Evolutionary conservation across 768 basidiomycete species (phyloP).

Genomic region (Epithele typhae): DNA sequence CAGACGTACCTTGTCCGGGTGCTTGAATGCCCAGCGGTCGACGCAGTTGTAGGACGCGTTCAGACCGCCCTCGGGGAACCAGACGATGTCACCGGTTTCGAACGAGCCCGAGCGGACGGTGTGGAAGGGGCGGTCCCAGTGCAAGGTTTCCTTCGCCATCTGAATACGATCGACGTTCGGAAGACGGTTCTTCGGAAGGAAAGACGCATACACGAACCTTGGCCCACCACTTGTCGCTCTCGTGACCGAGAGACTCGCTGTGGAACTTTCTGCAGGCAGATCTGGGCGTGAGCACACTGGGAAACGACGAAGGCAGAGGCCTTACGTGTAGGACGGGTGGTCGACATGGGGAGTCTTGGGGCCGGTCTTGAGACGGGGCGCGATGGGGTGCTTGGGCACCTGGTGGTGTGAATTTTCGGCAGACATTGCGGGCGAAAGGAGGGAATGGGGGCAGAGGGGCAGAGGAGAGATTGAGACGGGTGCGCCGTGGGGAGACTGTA

Average conservation of each 20-base stretch:
- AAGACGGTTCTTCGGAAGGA: conserved; percentile 4
- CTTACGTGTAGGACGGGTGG: conserved; percentile 32
- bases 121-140: conserved; percentile 89
- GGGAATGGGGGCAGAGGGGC: background rate
- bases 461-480: background rate
- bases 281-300: too few species aligned
- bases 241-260: conserved; percentile 65
- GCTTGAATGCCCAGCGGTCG: conserved; percentile 89
- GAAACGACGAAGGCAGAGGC: background rate
- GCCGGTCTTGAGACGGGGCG: conserved; percentile 64
- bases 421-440: conserved; percentile 21
- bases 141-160: conserved; percentile 69
- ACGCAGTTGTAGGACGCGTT: conserved; percentile 98
- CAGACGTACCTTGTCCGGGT: conserved; percentile 67
- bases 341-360: conserved; percentile 72
- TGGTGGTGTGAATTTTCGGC: conserved; percentile 17
- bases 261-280: conserved; percentile 42
- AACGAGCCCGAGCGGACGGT: conserved; percentile 84
- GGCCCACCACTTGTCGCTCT: conserved; percentile 86
- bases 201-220: conserved; percentile 40
- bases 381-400: conserved; percentile 60
- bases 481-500: background rate
- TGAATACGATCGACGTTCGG: conserved; percentile 22
- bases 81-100: conserved; percentile 79
- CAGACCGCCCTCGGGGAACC: conserved; percentile 94